Base-by-base conservation (phyloP, 768 basidiomycete species). In the Mycena maculata region DNA sequence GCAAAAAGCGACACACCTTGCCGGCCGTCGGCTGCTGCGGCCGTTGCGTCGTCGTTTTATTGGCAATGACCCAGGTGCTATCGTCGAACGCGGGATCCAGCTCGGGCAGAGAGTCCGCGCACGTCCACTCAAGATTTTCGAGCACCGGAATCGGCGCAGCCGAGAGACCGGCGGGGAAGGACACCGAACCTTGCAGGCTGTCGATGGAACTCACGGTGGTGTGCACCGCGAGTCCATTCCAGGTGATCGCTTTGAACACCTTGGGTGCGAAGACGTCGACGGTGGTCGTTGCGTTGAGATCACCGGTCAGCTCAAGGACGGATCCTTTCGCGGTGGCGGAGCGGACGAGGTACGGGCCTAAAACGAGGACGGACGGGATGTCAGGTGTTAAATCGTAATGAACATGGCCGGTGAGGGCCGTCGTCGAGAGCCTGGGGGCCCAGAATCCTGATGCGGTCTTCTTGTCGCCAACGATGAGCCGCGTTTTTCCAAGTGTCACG, bases 71-170 rank as follows among this genome's bases (percentile, higher is more conserved):
- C 90, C 90, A 92, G 16, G 73, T 72, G 7, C 81, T 78, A 72
- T 92, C 91, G 57, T 87, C 84, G 72, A 85, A 92, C n/a, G 66
- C 74, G 0, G 70, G 41, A 30, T 74, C 72, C 11, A 89, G 77
- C 78, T 92, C 91, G 0, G 91, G 91, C 39, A 92, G 74, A 63
- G 87, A 87, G 69, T 90, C 83, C 27, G 82, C 80, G 73, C 86
- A 91, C 60, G 77, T 85, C 91, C 91, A 92, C 20, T 79, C 73
- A 15, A 80, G 64, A 4, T 75, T 63, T 5, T 72, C 74, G 60
- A 92, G 73, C 44, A 67, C 76, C 15, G 88, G 87, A 12, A 79
- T 71, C 2, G 60, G 67, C 25, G 83, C 75, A 10, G 65, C 31
- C 11, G 63, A 49, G 1, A 79, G 73, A 33, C 72, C 59, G 62